Evolutionary conservation across 257 asterid species (phyloP).

Genomic region (Solanum pennellii): DNA sequence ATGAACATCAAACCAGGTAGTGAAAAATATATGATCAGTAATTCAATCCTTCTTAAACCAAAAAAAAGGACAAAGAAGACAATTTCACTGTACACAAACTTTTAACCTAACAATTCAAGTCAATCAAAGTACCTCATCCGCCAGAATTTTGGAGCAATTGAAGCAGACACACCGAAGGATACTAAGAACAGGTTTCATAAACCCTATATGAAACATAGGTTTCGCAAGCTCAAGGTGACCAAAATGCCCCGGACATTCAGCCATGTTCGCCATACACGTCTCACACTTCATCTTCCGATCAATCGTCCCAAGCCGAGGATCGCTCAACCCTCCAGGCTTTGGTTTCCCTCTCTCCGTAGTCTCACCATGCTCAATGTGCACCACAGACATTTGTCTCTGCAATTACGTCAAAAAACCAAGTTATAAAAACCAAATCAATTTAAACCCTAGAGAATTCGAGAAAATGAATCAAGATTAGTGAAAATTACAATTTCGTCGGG

Average conservation of each 20-base stretch:
- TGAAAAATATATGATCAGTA: background rate
- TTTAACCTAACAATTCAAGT: background rate
- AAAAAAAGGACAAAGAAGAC: background rate
- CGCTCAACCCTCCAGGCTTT: slow-evolving; percentile 84
- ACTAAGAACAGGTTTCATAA: slow-evolving; percentile 81
- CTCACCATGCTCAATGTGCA: slow-evolving; percentile 95
- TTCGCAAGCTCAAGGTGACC: slow-evolving; percentile 98
- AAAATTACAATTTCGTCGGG: slow-evolving; percentile 80
- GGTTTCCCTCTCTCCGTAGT: slow-evolving; percentile 97
- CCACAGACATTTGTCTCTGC: slow-evolving; percentile 98
- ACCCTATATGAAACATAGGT: slow-evolving; percentile 97
- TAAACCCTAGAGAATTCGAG: background rate
- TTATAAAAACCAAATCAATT: background rate
- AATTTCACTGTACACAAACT: background rate
- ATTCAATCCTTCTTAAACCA: background rate
- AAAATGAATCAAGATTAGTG: background rate
- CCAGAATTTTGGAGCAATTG: slow-evolving; percentile 90
- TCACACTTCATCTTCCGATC: slow-evolving; percentile 95
- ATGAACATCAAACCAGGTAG: background rate
- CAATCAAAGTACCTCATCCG: slow-evolving; percentile 62
- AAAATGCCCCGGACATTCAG: slow-evolving; percentile 97
- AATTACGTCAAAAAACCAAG: background rate
- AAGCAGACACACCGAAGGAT: slow-evolving; percentile 90
- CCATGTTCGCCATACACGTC: slow-evolving; percentile 98
- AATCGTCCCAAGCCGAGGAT: slow-evolving; percentile 83